Evolutionary conservation across 23 red algal genomes (phyloP).

Genomic region (Chondrus crispus): DNA sequence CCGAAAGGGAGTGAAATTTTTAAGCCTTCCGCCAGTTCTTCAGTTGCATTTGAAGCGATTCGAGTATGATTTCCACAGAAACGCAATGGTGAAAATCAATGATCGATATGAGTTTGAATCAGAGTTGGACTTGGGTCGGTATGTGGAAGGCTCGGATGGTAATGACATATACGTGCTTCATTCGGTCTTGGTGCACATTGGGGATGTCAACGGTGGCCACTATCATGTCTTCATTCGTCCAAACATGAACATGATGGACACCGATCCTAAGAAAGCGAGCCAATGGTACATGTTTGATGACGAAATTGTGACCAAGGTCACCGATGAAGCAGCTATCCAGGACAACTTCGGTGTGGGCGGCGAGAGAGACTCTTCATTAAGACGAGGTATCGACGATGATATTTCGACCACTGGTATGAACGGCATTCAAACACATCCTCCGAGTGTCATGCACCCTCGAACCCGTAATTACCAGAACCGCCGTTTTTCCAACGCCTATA

Average conservation of each 20-base stretch:
- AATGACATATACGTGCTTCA: conserved; percentile 88
- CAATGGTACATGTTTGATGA: conserved; percentile 99
- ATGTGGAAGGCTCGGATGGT: conserved; percentile 74
- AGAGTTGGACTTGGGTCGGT: conserved; percentile 77
- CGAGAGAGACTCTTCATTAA: conserved; percentile 35
- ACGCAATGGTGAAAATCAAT: conserved; percentile 94
- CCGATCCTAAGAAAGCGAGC: conserved; percentile 19
- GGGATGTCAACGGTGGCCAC: conserved; percentile 95
- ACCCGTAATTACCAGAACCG: conserved; percentile 40
- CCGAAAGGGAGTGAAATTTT: conserved; percentile 88
- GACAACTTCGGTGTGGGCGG: conserved; percentile 94
- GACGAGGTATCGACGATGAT: conserved; percentile 39
- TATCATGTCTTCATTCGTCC: conserved; percentile 97
- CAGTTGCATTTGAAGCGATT: conserved; percentile 97
- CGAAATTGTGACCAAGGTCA: conserved; percentile 70
- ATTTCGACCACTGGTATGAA: conserved; percentile 47
- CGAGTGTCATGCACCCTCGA: conserved; percentile 40
- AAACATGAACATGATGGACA: conserved; percentile 24
- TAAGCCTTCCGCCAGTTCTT: conserved; percentile 84
- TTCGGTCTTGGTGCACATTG: conserved; percentile 96
- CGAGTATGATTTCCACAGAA: conserved; percentile 86
- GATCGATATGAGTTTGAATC: conserved; percentile 87
- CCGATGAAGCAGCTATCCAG: conserved; percentile 74
- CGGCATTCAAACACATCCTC: conserved; percentile 37
- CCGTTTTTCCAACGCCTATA: conserved; percentile 90